Base-by-base conservation (phyloP, 768 basidiomycete genomes). In the Boletus insuetus region DNA sequence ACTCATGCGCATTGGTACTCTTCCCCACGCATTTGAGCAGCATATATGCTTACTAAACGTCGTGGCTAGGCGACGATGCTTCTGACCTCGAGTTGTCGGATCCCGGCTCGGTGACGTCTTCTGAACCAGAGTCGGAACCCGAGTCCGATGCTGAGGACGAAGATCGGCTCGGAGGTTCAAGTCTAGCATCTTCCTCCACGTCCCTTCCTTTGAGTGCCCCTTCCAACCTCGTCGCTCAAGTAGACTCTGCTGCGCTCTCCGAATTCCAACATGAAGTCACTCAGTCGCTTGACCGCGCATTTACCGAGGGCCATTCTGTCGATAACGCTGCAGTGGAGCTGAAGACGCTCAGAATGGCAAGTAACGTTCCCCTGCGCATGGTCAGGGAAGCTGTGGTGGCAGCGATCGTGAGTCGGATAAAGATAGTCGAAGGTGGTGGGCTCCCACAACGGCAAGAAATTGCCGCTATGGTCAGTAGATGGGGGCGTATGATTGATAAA, bases 331-430 rank as follows among this genome's bases (percentile, higher is more conserved):
- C 91, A 1, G 89, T 98, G 58, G 96, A 98, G 69, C 80, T 98
- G 56, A 94, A 96, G 75, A 97, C 96, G 42, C 81, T 99, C 43
- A 89, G 95, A 46, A 96, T 98, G 92, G 93, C 94, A 35, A 91
- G 88, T 64, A 98, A 98, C 64, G 96, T 98, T 26, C 82, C 91
- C 12, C 79, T 97, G 19, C 81, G 80, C n/a, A 79, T 85, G 48
- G 94, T 97, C 16, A 80, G 90, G 49, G 89, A 94, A 70, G 89
- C 89, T 16, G 91, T 98, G n/a, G 79, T 98, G 37, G 80, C 80
- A n/a, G 89, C 85, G 38, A 79, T 98, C 54, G 85, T 96, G 52
- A 83, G 85, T 55, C 81, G 81, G 55, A 86, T 94, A 44, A 75
- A 75, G 46, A 72, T 92, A 40, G 77, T 85, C 2, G 80, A 81